A percentile compares a stretch with the other conserved stretches of the same genome.
phyloP scores from a whole-genome alignment of 208 protist species.

The Leishmania tropica region DNA sequence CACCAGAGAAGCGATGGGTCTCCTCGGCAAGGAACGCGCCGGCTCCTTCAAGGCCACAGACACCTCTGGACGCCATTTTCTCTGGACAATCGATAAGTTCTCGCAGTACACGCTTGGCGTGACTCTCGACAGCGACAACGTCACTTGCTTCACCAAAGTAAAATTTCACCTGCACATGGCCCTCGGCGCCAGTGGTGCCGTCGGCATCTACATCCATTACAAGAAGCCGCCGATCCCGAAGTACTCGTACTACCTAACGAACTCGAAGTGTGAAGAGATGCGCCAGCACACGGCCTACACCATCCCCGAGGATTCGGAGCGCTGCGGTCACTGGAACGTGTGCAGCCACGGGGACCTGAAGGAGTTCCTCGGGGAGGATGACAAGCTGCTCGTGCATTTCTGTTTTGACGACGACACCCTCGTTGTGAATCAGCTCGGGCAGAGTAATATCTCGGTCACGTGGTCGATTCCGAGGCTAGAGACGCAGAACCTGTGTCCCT shows the following conservation, averaged over 20 bases:
- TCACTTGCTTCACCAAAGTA: conserved; percentile 53
- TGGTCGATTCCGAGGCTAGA: conserved; percentile 72
- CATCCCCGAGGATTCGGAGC: conserved; percentile 70
- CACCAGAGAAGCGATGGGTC: conserved; percentile 42
- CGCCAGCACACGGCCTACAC: conserved; percentile 90
- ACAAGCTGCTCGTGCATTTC: conserved; percentile 62
- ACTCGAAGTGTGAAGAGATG: conserved; percentile 60
- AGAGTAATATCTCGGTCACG: conserved; percentile 43
- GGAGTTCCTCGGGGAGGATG: conserved; percentile 53
- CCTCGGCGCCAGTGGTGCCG: conserved; percentile 47
- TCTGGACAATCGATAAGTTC: conserved; percentile 78
- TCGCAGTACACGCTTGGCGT: conserved; percentile 28
- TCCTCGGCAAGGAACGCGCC: conserved; percentile 72
- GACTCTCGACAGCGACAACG: conserved; percentile 77
- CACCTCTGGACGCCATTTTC: conserved; percentile 51
- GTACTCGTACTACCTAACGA: conserved; percentile 89
- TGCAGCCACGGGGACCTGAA: conserved; percentile 58
- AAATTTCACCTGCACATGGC: conserved; percentile 91
- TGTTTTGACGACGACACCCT: conserved; percentile 82
- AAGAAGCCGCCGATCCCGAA: conserved; percentile 87
- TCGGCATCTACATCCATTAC: conserved; percentile 89
- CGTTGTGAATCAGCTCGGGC: conserved; percentile 26
- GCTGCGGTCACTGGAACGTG: conserved; percentile 90
- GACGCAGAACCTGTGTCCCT: conserved; percentile 75
- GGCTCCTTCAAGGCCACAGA: conserved; percentile 64